Evolutionary conservation across 495 filamentous ascomycete species (phyloP), one percentile per base, ranked within the genome.

Genomic region (Podospora comata): DNA sequence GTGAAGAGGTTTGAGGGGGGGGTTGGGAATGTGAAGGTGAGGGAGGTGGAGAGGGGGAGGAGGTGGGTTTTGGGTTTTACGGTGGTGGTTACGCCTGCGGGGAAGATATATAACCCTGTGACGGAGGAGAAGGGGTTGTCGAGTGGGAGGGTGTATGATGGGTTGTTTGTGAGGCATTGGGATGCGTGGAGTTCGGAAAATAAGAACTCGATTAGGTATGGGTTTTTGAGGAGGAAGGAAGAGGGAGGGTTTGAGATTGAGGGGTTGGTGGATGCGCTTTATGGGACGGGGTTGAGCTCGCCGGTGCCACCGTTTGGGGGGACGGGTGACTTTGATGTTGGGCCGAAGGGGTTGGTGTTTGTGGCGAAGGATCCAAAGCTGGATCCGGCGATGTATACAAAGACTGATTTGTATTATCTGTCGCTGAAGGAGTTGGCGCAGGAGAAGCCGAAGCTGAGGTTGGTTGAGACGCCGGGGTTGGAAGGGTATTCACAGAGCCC

Each of bases 281-380:
- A 81, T 5, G 82, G 81, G 11, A 85, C 84, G 0, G 74, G 74
- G 11, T 79, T 91, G n/a, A 85, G 87, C 65, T 86, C 84, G 4
- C 89, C 90, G 1, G 85, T 88, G 7, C 76, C 86, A 59, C 83
- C 86, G 0, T 84, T 91, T 73, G 83, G 82, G 13, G 81, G 82
- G 44, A 72, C 83, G 26, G 78, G 78, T 32, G 86, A 90, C 73
- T 91, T 83, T 65, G 87, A 85, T 70, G 84, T 88, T 67, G 78
- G 80, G 59, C 75, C 79, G 55, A 78, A 74, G 64, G 86, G 86
- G 2, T 82, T 97, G 66, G 87, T 91, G 2, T 97, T 97, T 76
- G 87, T 96, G 32, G 88, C 93, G 0, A 96, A 92, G 71, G 93
- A 96, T 72, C 94, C 93, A 0, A 83, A 84, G 6, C 73, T 95